Evolutionary conservation across 805 yeast genomes (phyloP).

Genomic region (Candida koratica): DNA sequence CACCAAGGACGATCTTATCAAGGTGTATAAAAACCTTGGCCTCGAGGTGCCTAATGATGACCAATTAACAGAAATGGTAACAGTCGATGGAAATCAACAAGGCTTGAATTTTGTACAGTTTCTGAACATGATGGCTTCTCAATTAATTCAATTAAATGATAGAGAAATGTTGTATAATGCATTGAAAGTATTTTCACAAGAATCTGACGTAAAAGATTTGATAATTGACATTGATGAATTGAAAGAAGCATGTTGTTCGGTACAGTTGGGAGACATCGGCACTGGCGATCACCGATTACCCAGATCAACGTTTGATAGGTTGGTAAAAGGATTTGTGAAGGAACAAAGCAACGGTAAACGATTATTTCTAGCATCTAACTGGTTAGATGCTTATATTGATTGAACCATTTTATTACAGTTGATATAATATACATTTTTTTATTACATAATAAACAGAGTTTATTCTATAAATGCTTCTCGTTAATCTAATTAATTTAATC

Average conservation of each 20-base stretch:
- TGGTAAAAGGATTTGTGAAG: constrained; percentile 53
- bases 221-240: constrained; percentile 48
- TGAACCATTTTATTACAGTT: constrained; percentile 12
- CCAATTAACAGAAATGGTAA: constrained; percentile 50
- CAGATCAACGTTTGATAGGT: constrained; percentile 44
- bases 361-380: constrained; percentile 57
- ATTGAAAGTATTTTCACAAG: constrained; percentile 48
- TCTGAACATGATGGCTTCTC: constrained; percentile 56
- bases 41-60: constrained; percentile 41
- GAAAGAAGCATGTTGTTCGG: constrained; percentile 44
- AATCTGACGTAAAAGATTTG: constrained; percentile 27
- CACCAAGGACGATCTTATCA: constrained; percentile 50
- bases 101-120: constrained; percentile 62
- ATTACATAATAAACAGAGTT: constrained; percentile 1
- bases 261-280: constrained; percentile 43
- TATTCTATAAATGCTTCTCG: constrained; percentile 2
- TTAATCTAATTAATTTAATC: constrained; percentile 17
- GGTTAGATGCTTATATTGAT: constrained; percentile 52
- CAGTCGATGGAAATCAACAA: constrained; percentile 17
- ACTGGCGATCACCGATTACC: constrained; percentile 43
- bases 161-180: constrained; percentile 54
- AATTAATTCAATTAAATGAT: constrained; percentile 48
- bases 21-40: constrained; percentile 52
- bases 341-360: constrained; percentile 56
- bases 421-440: constrained; percentile 5